Base-by-base conservation (phyloP, 2,329 filamentous ascomycete genomes). In the Fusarium staphyleae region DNA sequence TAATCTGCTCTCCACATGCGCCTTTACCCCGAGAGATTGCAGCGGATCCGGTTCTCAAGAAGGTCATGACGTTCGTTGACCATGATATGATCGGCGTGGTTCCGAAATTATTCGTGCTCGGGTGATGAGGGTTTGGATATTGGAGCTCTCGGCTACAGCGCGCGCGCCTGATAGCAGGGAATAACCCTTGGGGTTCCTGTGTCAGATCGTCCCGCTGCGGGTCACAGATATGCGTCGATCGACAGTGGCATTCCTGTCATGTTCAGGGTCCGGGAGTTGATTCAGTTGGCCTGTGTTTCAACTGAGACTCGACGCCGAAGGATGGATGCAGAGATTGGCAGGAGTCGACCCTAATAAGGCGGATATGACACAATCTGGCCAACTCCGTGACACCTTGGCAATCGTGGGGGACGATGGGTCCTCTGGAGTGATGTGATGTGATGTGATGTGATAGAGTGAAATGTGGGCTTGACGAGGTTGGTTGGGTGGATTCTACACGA, bases 151-250 rank as follows among this genome's bases (percentile, higher is more conserved):
- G n/a, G n/a, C n/a, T n/a, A n/a, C n/a, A n/a, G n/a, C n/a, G n/a
- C n/a, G n/a, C n/a, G n/a, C n/a, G n/a, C n/a, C n/a, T n/a, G n/a
- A n/a, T n/a, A n/a, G n/a, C 40, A 58, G 41, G 29, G 30, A 15
- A 48, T 33, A 13, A 28, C 28, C 48, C 40, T 14, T 48, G 57
- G 54, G 35, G 16, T 46, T 39, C 54, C 33, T 43, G 58, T 62
- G 50, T 59, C 58, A 62, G 58, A 62, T 62, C 58, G 58, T 58
- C 58, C 58, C 58, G 58, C 58, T 59, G 58, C 35, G 54, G 58
- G 58, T 48, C 58, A 36, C 16, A 52, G 54, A 62, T 59, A 54
- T 55, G 54, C 42, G 52, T 46, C 43, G 58, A 62, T 62, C 54
- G 26, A 55, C 54, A 32, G 57, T 41, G 54, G 46, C 57, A 58